These are phyloP conservation scores for Sporothrix pseudoabietina DNA, from an alignment of 2,329 filamentous ascomycete species.

Conservation along the genomic window DNA sequence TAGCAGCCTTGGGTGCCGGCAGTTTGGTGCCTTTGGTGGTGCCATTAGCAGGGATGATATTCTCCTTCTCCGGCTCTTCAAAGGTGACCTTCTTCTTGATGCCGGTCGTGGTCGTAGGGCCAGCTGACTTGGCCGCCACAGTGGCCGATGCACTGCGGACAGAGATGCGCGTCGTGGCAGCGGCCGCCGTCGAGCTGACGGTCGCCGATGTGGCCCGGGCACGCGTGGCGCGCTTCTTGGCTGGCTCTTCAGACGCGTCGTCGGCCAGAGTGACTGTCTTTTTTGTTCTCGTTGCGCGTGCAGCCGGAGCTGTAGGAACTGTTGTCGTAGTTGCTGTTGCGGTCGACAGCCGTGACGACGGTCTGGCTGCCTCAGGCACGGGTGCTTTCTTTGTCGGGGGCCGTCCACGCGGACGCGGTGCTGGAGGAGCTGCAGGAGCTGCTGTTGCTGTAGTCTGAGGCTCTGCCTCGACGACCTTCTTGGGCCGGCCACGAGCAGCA, in stretches of 20 bases:
- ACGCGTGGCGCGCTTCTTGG: slow-evolving; percentile 44
- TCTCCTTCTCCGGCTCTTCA: slow-evolving; percentile 67
- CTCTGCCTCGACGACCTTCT: slow-evolving; percentile 46
- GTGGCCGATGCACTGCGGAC: slow-evolving; percentile 45
- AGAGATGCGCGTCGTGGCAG: slow-evolving; percentile 42
- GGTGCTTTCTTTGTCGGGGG: slow-evolving; percentile 38
- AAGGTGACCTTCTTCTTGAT: slow-evolving; percentile 65
- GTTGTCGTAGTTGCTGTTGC: background rate
- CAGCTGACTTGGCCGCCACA: slow-evolving; percentile 31
- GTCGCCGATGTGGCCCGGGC: slow-evolving; percentile 36
- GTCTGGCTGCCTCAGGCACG: slow-evolving; percentile 21
- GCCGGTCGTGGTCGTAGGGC: slow-evolving; percentile 46
- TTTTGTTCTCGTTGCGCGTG: slow-evolving; percentile 43
- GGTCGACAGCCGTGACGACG: slow-evolving; percentile 20
- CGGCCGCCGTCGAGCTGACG: slow-evolving; percentile 25
- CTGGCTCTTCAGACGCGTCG: slow-evolving; percentile 37
- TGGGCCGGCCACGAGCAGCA: slow-evolving; percentile 51
- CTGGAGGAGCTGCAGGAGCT: slow-evolving; percentile 32
- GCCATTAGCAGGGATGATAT: slow-evolving; percentile 50
- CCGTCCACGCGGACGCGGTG: slow-evolving; percentile 33
- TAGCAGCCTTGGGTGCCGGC: slow-evolving; percentile 39
- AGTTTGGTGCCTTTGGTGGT: slow-evolving; percentile 36
- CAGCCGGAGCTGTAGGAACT: slow-evolving; percentile 36
- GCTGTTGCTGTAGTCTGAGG: slow-evolving; percentile 41
- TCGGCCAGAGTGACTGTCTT: slow-evolving; percentile 36